phyloP scores from a whole-genome alignment of 2,329 filamentous ascomycete genomes.

The Fusarium anthophilum region DNA sequence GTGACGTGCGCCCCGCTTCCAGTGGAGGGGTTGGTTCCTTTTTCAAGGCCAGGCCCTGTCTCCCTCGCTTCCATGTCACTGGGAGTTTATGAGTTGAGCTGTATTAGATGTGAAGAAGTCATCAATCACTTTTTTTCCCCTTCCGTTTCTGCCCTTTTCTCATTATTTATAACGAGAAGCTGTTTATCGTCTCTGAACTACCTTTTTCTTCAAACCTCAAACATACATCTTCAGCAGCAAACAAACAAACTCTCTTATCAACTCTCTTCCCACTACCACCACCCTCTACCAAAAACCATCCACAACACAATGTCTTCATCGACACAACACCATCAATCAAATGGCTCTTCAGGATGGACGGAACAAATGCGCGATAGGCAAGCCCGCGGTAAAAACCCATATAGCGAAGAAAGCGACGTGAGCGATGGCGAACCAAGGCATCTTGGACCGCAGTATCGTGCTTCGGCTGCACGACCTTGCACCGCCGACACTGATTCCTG shows the following conservation, averaged over 20 bases:
- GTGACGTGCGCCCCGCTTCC: conserved; percentile 8
- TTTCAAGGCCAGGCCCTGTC: not conserved
- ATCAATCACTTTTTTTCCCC: not conserved
- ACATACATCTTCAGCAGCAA: not conserved
- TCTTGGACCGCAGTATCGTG: conserved; percentile 19
- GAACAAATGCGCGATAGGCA: conserved; percentile 65
- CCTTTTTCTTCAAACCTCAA: not conserved
- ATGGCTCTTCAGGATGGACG: conserved; percentile 52
- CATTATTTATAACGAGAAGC: not conserved
- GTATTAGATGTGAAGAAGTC: not conserved
- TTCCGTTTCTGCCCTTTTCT: not conserved
- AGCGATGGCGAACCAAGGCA: conserved; percentile 34
- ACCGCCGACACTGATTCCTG: not conserved
- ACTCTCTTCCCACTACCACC: not conserved
- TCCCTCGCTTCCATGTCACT: not conserved
- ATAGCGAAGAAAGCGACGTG: conserved; percentile 44
- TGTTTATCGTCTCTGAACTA: not conserved
- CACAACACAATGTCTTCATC: conserved; percentile 27
- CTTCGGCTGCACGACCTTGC: not conserved
- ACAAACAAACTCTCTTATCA: not conserved
- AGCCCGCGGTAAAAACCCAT: conserved; percentile 67
- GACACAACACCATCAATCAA: conserved; percentile 48
- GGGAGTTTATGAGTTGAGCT: conserved; percentile 5
- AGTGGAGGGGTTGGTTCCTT: not conserved
- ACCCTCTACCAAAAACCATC: not conserved